Evolutionary conservation across 208 protist genomes (phyloP).

Genomic region (Trypanosoma vivax): DNA sequence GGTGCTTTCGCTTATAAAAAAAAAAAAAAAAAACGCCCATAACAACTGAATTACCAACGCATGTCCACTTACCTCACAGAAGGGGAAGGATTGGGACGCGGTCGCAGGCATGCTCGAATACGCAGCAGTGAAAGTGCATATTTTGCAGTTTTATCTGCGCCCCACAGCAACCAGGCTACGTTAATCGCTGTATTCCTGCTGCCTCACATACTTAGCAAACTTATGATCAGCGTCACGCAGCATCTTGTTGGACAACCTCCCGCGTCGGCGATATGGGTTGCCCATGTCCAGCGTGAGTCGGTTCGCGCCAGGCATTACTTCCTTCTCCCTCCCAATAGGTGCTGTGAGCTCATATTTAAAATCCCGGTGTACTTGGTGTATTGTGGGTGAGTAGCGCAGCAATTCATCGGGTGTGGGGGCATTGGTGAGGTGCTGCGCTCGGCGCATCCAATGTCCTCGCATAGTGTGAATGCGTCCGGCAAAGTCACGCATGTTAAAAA

Average conservation of each 20-base stretch:
- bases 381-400: constrained; percentile 80
- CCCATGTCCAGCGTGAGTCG: constrained; percentile 73
- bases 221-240: constrained; percentile 76
- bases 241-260: constrained; percentile 42
- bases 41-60: too few species aligned
- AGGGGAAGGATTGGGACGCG: too few species aligned
- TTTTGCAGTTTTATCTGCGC: too few species aligned
- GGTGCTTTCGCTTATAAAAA: too few species aligned
- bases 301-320: constrained; percentile 79
- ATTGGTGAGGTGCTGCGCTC: constrained; percentile 62
- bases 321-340: constrained; percentile 76
- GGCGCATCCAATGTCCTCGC: constrained; percentile 83
- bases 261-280: constrained; percentile 68
- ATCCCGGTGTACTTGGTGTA: constrained; percentile 87
- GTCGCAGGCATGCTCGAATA: too few species aligned
- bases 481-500: constrained; percentile 89
- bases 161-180: neutral
- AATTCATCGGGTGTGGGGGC: constrained; percentile 83
- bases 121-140: too few species aligned
- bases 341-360: constrained; percentile 83
- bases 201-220: constrained; percentile 63
- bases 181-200: constrained; percentile 51
- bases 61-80: too few species aligned
- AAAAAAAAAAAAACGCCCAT: too few species aligned
- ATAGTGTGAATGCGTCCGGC: constrained; percentile 86